Base-by-base conservation (phyloP, 768 basidiomycete species). In the Boletus rubroflammeus region DNA sequence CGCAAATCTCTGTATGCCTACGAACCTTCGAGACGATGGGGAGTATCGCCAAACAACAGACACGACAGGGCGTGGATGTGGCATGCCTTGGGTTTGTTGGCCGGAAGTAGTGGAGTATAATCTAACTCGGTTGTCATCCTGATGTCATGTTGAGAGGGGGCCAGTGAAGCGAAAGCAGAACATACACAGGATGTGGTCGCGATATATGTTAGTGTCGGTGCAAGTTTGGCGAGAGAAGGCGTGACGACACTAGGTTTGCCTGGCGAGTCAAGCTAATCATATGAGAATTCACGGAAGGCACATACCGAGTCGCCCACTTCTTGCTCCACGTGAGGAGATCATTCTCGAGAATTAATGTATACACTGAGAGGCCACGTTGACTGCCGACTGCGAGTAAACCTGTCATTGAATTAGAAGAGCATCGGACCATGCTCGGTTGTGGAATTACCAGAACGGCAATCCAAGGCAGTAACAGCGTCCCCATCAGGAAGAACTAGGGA, bases 251-350 rank as follows among this genome's bases (percentile, higher is more conserved):
- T 65, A 13, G 23, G 43, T 84, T 63, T 44, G 17, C 31, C 31
- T 48, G 28, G 41, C 47, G 48, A 54, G 54, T 64, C 50, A 53
- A 29, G 53, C 41, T 51, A 58, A 50, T 39, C 29, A 52, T 47
- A 51, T 26, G 41, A 44, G 39, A 50, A 32, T 52, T 14, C 44
- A 25, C 10, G 19, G 39, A 35, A 40, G 25, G 26, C 42, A 65
- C 78, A 48, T 75, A 91, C 90, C 74, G 62, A 49, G 76, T 70
- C 19, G 76, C 76, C 91, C 91, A 93, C 72, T 91, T 91, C 66
- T 76, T 76, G 14, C 83, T 85, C 91, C 91, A 93, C 0, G 84
- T 88, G 15, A 85, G 88, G 17, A 93, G 79, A 67, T 91, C 88
- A 62, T 90, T 86, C 60, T 92, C 88, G 29, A 90, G 76, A 51